Base-by-base conservation (phyloP, 371 early-diverging fungal genomes). In the Mortierella sp. region DNA sequence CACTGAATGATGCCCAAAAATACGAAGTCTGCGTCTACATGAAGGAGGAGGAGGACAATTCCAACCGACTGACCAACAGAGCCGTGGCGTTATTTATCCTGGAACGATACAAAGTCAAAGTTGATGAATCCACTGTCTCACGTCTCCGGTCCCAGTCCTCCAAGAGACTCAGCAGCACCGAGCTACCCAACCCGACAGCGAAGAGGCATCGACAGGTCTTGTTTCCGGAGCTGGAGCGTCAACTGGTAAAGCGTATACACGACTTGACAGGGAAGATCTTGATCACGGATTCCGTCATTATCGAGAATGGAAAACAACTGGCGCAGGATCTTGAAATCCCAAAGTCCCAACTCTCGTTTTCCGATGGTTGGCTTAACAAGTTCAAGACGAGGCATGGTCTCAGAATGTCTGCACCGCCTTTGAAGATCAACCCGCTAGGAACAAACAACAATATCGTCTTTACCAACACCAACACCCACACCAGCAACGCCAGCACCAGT, bases 341-440 rank as follows among this genome's bases (percentile, higher is more conserved):
- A 0, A 48, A 62, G 23, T 60, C 44, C 6, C 60, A 50, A 54
- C 48, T 80, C 26, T 46, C 56, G 23, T 80, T 78, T 43, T 78
- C 78, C 24, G 70, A 64, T 28, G 80, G 78, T 3, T 80, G 80
- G 78, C 54, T 80, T 32, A 54, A 53, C 55, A 80, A 71, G 55
- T 80, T 80, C 60, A 80, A 80, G 50, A 60, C 67, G 34, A 50
- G 78, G 30, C 60, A 78, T 59, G 71, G 72, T 3, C 34, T 80
- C 21, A 66, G 54, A 49, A 14, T 34, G 2, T 47, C 28, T 5
- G 14, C 41, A 9, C 23, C 42, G 46, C 57, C 17, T 24, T 34
- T 12, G 17, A 34, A 23, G 28, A 12, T 11, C 9, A n/a, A n/a
- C n/a, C n/a, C n/a, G n/a, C n/a, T n/a, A n/a, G n/a, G n/a, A n/a